These are phyloP conservation scores for Pseudopithomyces chartarum DNA, from an alignment of 2,329 filamentous ascomycete genomes.

Conservation along the genomic window DNA sequence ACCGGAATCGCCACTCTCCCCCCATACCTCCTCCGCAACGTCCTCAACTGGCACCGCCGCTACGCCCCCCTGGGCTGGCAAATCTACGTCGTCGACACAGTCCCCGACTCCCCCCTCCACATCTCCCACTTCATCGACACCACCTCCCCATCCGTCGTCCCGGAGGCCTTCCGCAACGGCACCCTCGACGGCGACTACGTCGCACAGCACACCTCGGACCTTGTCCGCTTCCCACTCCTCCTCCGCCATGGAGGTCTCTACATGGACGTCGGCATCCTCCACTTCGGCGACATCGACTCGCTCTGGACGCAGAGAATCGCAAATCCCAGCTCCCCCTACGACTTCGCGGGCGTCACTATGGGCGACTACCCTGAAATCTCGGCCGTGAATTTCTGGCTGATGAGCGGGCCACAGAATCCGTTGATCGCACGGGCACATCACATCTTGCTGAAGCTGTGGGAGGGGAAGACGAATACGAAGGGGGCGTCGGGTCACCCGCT, in stretches of 20 bases:
- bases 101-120: constrained; percentile 53
- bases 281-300: constrained; percentile 61
- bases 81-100: constrained; percentile 57
- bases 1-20: constrained; percentile 56
- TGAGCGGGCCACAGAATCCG: constrained; percentile 47
- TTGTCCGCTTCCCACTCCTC: constrained; percentile 63
- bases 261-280: constrained; percentile 61
- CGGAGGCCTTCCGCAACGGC: constrained; percentile 56
- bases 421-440: constrained; percentile 56
- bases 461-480: constrained; percentile 35
- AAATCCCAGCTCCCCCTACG: constrained; percentile 53
- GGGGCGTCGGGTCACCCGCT: constrained; percentile 58
- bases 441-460: constrained; percentile 60
- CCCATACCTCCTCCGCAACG: constrained; percentile 58
- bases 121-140: constrained; percentile 57
- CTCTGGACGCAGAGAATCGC: constrained; percentile 59
- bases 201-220: constrained; percentile 61
- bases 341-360: constrained; percentile 32
- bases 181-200: constrained; percentile 57
- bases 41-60: constrained; percentile 61
- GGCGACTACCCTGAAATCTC: constrained; percentile 21
- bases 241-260: constrained; percentile 63
- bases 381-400: constrained; percentile 30
- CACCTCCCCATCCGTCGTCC: constrained; percentile 51
- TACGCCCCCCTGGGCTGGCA: constrained; percentile 58